Evolutionary conservation across 2,329 filamentous ascomycete genomes (phyloP).

Genomic region (Magnaporthiopsis incrustans): DNA sequence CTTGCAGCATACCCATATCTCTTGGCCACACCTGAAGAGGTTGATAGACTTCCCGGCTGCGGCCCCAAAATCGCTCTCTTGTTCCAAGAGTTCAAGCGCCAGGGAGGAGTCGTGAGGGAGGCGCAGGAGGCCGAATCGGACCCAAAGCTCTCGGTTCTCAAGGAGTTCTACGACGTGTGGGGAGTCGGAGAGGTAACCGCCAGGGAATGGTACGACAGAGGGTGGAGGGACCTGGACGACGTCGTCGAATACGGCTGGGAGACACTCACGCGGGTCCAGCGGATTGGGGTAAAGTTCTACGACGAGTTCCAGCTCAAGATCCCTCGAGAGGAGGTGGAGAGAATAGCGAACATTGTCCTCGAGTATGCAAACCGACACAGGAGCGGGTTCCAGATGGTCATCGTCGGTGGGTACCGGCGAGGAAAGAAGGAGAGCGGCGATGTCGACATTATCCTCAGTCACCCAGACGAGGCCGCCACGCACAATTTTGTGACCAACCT

Average conservation of each 20-base stretch:
- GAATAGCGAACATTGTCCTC: conserved; percentile 56
- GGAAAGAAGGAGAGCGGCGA: conserved; percentile 70
- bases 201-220: conserved; percentile 67
- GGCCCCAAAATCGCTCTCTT: conserved; percentile 70
- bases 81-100: conserved; percentile 64
- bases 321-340: conserved; percentile 63
- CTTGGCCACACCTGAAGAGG: conserved; percentile 34
- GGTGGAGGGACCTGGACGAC: conserved; percentile 82
- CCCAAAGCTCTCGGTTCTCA: conserved; percentile 53
- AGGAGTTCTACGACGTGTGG: conserved; percentile 77
- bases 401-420: conserved; percentile 76
- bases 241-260: conserved; percentile 77
- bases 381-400: conserved; percentile 44
- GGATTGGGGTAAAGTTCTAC: conserved; percentile 91
- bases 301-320: conserved; percentile 73
- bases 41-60: conserved; percentile 64
- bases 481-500: conserved; percentile 63
- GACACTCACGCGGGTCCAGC: conserved; percentile 67
- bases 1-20: conserved; percentile 69
- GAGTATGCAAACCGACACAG: conserved; percentile 58
- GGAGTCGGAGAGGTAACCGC: conserved; percentile 82
- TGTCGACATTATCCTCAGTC: conserved; percentile 78
- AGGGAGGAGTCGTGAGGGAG: conserved; percentile 50
- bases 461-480: conserved; percentile 64
- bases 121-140: conserved; percentile 57